phyloP scores from a whole-genome alignment of 2,329 filamentous ascomycete species.

The Zarea fungicola region DNA sequence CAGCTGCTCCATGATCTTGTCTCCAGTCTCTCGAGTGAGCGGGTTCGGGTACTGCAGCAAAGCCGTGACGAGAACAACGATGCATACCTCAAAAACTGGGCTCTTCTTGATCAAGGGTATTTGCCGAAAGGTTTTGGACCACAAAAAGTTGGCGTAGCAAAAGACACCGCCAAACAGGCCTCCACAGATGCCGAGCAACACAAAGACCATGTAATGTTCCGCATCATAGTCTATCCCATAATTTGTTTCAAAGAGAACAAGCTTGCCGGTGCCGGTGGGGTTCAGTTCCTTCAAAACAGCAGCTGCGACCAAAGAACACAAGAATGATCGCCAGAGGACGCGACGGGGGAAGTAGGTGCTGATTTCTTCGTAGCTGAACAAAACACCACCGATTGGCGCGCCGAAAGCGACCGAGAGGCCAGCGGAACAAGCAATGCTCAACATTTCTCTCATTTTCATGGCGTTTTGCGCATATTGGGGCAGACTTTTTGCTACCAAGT shows the following conservation, averaged over 20 bases:
- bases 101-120: slow-evolving; percentile 58
- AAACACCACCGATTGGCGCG: slow-evolving; percentile 85
- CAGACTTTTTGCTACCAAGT: slow-evolving; percentile 75
- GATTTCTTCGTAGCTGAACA: slow-evolving; percentile 93
- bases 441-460: slow-evolving; percentile 86
- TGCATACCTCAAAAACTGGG: slow-evolving; percentile 72
- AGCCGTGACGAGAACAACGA: slow-evolving; percentile 74
- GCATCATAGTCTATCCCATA: slow-evolving; percentile 90
- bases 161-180: slow-evolving; percentile 91
- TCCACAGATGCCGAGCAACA: slow-evolving; percentile 77
- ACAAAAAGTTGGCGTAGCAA: slow-evolving; percentile 89
- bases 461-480: slow-evolving; percentile 76
- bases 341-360: slow-evolving; percentile 98
- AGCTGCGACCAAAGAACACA: slow-evolving; percentile 99
- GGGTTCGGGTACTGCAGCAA: slow-evolving; percentile 92
- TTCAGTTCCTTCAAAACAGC: slow-evolving; percentile 89
- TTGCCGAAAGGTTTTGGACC: slow-evolving; percentile 64
- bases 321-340: slow-evolving; percentile 99
- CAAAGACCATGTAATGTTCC: slow-evolving; percentile 87
- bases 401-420: slow-evolving; percentile 94
- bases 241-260: slow-evolving; percentile 92
- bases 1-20: slow-evolving; percentile 83
- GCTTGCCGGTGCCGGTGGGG: slow-evolving; percentile 90
- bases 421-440: slow-evolving; percentile 86
- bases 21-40: slow-evolving; percentile 89